A percentile compares a stretch with the other conserved stretches of the same genome.
Conservation (phyloP, 2,329 filamentous ascomycete genomes). For the Stagonosporopsis cucurbitacearum region DNA sequence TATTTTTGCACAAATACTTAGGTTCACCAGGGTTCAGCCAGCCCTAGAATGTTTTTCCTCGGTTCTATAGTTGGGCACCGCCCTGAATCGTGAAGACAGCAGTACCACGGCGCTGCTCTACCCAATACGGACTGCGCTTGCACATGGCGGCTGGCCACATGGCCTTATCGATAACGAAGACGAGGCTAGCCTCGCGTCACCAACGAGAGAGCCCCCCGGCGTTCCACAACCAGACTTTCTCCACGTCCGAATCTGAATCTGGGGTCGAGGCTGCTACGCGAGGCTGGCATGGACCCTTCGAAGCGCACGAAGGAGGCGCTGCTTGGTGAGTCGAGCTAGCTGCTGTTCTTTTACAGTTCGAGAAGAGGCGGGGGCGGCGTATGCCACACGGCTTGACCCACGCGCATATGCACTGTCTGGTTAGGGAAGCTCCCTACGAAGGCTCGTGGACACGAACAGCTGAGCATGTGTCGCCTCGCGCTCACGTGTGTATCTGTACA, state of each 20-base stretch:
- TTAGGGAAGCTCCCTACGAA: background rate
- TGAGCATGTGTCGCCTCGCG: background rate
- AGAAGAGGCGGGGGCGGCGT: background rate
- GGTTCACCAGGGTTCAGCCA: conserved; percentile 3
- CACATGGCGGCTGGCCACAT: background rate
- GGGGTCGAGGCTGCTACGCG: conserved; percentile 7
- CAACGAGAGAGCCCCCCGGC: background rate
- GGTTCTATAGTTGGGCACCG: background rate
- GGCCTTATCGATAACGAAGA: conserved; percentile 10
- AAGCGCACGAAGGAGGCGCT: conserved; percentile 52
- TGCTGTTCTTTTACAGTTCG: background rate
- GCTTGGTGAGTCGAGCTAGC: conserved; percentile 33
- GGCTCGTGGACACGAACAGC: background rate
- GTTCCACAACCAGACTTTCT: conserved; percentile 2
- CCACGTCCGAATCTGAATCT: conserved; percentile 3
- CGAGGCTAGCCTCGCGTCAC: background rate
- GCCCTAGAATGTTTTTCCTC: background rate
- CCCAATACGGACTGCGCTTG: background rate
- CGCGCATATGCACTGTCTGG: background rate
- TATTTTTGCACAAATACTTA: too few relatives aligned
- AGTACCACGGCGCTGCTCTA: conserved; percentile 2
- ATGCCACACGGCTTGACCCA: background rate
- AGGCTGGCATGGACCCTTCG: conserved; percentile 48
- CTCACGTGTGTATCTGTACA: background rate
- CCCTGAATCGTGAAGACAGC: background rate